Evolutionary conservation across 2,329 filamentous ascomycete species (phyloP), one percentile per base, ranked within the genome.

Genomic region (Penicillium sp.): DNA sequence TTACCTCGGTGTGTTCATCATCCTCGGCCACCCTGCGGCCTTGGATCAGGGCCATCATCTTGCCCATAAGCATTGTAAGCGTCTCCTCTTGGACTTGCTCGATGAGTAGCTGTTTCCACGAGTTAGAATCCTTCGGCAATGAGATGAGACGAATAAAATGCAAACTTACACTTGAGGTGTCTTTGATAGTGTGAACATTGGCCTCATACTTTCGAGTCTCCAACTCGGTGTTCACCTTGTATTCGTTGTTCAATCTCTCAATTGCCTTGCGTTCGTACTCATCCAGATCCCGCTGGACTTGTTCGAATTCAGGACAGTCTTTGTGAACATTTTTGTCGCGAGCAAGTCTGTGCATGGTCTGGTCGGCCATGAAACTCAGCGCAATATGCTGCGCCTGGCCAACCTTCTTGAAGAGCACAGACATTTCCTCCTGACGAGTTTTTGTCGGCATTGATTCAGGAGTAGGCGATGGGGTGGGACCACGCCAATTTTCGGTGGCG

Each of bases 271-370:
- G 35, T 68, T 66, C 47, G 71, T 65, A 38, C 60, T 66, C 49
- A 51, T 63, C 50, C 33, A 79, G 64, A 19, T 70, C 69, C 31
- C 62, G 59, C 49, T 73, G 65, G 33, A 78, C 62, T 53, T 74
- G 68, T 5, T 73, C 63, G 53, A 72, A 77, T 60, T 79, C 75
- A 2, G 73, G 71, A 5, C 73, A 72, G 8, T 73, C 68, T 49
- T 69, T 71, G 61, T 79, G 76, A 12, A 70, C 72, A 44, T 74
- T 75, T 53, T 76, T 74, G 49, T 79, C 77, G 31, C 71, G 73
- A 27, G 73, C 66, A 41, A 79, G 64, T 44, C 68, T 73, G 54
- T 69, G 63, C 59, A 78, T 70, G 7, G 75, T 73, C 27, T 75
- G 72, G 15, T 67, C 69, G 5, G 76, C 75, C 49, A 79, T 59